Evolutionary conservation across 768 basidiomycete genomes (phyloP).

Genomic region (Lentinula lateritia): DNA sequence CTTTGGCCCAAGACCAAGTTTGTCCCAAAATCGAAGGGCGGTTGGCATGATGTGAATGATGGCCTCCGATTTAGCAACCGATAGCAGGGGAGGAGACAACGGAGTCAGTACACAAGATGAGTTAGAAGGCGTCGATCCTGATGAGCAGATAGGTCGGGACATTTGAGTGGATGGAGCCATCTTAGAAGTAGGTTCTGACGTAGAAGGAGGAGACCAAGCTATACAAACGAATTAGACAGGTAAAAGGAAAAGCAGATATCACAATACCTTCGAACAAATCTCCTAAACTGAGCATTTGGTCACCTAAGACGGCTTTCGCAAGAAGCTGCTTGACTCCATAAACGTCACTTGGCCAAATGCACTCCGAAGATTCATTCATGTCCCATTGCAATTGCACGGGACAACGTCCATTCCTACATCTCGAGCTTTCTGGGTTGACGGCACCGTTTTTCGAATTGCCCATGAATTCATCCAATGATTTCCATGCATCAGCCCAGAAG

Average conservation of each 20-base stretch:
- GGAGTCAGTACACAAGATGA: slow-evolving; percentile 13
- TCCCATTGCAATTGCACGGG: neutral
- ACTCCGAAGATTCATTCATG: slow-evolving; percentile 15
- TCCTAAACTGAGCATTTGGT: slow-evolving; percentile 33
- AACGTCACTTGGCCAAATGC: slow-evolving; percentile 59
- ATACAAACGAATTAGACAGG: neutral
- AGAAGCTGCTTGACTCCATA: slow-evolving; percentile 37
- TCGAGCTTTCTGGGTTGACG: neutral
- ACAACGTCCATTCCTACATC: neutral
- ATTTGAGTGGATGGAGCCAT: neutral
- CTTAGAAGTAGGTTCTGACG: neutral
- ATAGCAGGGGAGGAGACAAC: slow-evolving; percentile 52
- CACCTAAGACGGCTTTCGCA: slow-evolving; percentile 29
- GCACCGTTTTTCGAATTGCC: slow-evolving; percentile 1
- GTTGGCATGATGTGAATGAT: slow-evolving; percentile 66
- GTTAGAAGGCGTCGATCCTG: neutral
- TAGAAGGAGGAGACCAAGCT: neutral
- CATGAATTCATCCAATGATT: slow-evolving; percentile 28
- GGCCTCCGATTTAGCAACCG: slow-evolving; percentile 62
- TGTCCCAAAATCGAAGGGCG: slow-evolving; percentile 82
- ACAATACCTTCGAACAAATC: slow-evolving; percentile 33
- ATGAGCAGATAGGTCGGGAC: neutral
- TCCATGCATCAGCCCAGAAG: slow-evolving; percentile 65
- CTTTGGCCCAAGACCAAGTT: slow-evolving; percentile 67
- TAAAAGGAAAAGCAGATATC: no score